phyloP scores from a whole-genome alignment of 106 monocot genomes.

The Platanthera zijinensis region DNA sequence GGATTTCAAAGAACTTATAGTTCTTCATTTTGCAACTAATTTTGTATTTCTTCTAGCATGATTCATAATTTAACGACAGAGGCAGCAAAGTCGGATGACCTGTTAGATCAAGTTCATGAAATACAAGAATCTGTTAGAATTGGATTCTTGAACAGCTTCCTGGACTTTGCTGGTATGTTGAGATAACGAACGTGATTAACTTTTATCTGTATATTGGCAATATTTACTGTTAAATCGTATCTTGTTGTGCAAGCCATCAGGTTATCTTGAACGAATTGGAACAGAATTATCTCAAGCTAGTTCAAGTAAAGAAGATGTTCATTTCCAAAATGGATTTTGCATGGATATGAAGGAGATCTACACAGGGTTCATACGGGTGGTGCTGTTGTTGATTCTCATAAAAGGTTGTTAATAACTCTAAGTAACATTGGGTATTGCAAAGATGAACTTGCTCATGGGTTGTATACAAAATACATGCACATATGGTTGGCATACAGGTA shows the following conservation, averaged over 20 bases:
- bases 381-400: constrained; percentile 52
- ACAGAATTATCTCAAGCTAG: constrained; percentile 46
- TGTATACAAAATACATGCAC: constrained; percentile 79
- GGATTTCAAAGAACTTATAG: background rate
- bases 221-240: background rate
- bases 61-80: constrained; percentile 66
- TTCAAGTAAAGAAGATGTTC: constrained; percentile 43
- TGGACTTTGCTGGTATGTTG: constrained; percentile 82
- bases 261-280: constrained; percentile 84
- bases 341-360: constrained; percentile 42
- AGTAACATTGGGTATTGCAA: constrained; percentile 99
- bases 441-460: constrained; percentile 66
- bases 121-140: constrained; percentile 83
- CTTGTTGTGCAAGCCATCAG: constrained; percentile 36
- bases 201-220: background rate
- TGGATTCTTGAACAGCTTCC: constrained; percentile 85
- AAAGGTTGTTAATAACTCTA: constrained; percentile 72
- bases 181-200: background rate
- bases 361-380: constrained; percentile 22
- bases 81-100: constrained; percentile 43
- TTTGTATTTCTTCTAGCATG: constrained; percentile 48
- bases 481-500: constrained; percentile 81
- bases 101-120: constrained; percentile 63
- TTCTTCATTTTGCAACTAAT: background rate
- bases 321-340: constrained; percentile 44